Evolutionary conservation across 1,139 yeast genomes (phyloP), one percentile per base, ranked within the genome.

Genomic region (Scheffersomyces insectosa): DNA sequence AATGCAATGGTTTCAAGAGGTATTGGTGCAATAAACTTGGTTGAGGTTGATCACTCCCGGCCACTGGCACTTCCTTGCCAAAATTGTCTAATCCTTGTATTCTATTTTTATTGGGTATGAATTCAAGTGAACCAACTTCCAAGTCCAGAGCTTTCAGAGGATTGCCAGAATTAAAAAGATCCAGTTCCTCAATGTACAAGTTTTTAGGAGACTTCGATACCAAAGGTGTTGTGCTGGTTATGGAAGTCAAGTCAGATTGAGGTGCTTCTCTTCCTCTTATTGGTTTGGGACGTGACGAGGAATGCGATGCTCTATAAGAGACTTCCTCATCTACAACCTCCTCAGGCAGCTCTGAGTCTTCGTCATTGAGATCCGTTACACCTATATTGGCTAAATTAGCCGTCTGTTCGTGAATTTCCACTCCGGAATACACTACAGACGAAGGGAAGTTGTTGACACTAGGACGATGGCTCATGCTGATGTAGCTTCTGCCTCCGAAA

Each of bases 371-470:
- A 29, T 72, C 78, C 4, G 80, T 70, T 3, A 84, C 85, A 1
- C 82, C 84, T 42, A 83, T 76, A 30, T 70, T 71, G 11, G 89
- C 86, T 49, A 82, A 69, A 42, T 72, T 79, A 3, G 85, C 87
- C 0, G 88, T 77, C 48, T 82, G 85, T 49, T 81, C 87, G 46
- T 85, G 80, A 37, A 84, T 73, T 13, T 80, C 76, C 31, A 62
- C 56, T 1, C 78, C 77, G 0, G 81, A 68, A 49, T 73, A 76
- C 15, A 80, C 70, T 3, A 65, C 59, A 0, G 79, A 78, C 2
- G 74, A 66, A 39, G 55, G 55, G 14, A 52, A 23, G 28, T 49
- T 52, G 35, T 47, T 51, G 33, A 42, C 55, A 28, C 52, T 37
- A 42, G 55, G 56, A 6, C 62, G 46, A 40, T 59, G 59, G 37